Evolutionary conservation across 2,329 filamentous ascomycete species (phyloP).

Genomic region (Penicillium sumatraense): DNA sequence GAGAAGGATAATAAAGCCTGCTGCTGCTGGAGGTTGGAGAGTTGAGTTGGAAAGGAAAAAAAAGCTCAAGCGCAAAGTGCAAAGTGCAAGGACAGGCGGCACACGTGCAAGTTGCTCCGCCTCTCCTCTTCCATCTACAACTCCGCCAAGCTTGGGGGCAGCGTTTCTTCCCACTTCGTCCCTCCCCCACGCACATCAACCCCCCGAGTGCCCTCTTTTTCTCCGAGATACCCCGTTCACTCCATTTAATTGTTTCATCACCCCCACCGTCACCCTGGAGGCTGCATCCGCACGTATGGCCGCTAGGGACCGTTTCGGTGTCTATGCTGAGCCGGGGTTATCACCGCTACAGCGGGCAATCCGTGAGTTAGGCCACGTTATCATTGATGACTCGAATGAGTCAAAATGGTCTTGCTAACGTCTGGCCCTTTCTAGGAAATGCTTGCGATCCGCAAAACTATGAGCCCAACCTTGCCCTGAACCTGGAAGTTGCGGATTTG

Average conservation of each 20-base stretch:
- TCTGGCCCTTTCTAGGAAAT: conserved; percentile 62
- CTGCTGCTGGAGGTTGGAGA: too few relatives aligned
- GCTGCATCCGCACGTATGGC: conserved; percentile 94
- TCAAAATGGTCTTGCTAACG: conserved; percentile 14
- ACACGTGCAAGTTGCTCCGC: conserved; percentile 34
- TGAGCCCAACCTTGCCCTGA: conserved; percentile 94
- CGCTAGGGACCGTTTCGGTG: conserved; percentile 89
- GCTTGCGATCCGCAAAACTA: conserved; percentile 97
- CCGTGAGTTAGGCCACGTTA: conserved; percentile 52
- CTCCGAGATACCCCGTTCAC: neutral
- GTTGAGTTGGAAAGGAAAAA: conserved; percentile 14
- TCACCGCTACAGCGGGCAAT: conserved; percentile 95
- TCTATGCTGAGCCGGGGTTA: conserved; percentile 75
- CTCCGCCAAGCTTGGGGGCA: conserved; percentile 17
- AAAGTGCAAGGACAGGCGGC: conserved; percentile 24
- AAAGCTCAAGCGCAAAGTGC: conserved; percentile 17
- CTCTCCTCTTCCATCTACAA: conserved; percentile 21
- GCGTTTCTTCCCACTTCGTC: conserved; percentile 16
- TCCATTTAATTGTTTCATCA: conserved; percentile 2
- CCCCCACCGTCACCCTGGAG: conserved; percentile 68
- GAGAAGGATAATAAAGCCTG: too few relatives aligned
- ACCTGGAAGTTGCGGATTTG: conserved; percentile 93
- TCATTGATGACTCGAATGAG: neutral
- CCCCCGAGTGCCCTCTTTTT: conserved; percentile 5
- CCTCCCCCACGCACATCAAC: neutral